Conservation (phyloP, 805 yeast genomes). For the Saturnispora diversa region DNA sequence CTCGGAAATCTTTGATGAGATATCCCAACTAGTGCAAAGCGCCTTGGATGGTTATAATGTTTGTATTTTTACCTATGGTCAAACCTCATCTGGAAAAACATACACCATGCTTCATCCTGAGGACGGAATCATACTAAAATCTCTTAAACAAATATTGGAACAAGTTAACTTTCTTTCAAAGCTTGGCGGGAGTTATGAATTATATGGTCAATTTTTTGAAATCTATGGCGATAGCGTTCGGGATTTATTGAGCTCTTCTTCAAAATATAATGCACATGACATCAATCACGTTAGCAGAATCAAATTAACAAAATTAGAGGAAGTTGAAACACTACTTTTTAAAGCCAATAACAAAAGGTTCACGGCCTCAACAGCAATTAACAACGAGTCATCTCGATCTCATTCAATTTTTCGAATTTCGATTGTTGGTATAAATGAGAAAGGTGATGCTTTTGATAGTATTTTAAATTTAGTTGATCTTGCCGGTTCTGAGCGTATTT, state of each 20-base stretch:
- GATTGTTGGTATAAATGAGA: constrained; percentile 49
- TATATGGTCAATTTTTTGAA: constrained; percentile 75
- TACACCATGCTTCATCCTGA: constrained; percentile 68
- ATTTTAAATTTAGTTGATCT: constrained; percentile 75
- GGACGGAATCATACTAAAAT: constrained; percentile 77
- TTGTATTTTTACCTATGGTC: constrained; percentile 95
- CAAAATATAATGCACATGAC: constrained; percentile 58
- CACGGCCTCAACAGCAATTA: constrained; percentile 75
- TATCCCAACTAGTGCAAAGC: constrained; percentile 78
- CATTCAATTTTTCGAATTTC: constrained; percentile 72
- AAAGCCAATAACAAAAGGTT: constrained; percentile 56
- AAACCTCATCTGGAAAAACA: constrained; percentile 94
- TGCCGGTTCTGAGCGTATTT: constrained; percentile 88
- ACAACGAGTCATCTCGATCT: constrained; percentile 83
- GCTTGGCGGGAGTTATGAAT: constrained; percentile 54
- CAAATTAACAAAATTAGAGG: constrained; percentile 33
- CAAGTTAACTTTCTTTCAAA: constrained; percentile 40
- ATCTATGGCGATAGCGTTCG: constrained; percentile 77
- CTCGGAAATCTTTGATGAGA: constrained; percentile 65
- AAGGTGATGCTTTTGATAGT: constrained; percentile 35
- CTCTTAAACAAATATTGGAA: constrained; percentile 62
- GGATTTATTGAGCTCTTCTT: constrained; percentile 47
- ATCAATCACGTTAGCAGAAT: constrained; percentile 53
- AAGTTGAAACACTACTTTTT: constrained; percentile 43
- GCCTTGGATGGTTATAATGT: constrained; percentile 85